phyloP scores from a whole-genome alignment of 1,284 basidiomycete genomes.

The Rhodotorula sp. region DNA sequence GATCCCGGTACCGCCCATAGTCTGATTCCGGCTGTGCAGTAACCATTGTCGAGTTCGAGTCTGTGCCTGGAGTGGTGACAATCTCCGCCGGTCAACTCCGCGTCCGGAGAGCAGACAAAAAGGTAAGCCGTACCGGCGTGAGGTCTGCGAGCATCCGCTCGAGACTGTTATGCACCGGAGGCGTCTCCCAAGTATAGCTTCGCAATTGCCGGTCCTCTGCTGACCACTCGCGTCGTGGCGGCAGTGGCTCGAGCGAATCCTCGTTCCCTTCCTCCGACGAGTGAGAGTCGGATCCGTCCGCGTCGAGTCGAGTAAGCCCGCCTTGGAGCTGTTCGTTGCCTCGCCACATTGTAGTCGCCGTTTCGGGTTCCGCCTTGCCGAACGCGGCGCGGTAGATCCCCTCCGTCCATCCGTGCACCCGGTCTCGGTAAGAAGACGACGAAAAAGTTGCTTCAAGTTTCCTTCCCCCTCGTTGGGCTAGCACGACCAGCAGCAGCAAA shows the following conservation, averaged over 20 bases:
- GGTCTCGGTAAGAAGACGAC: no score
- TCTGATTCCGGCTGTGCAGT: background rate
- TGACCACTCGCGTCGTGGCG: background rate
- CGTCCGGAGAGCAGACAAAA: background rate
- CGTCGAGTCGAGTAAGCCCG: background rate
- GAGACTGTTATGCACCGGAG: conserved; percentile 21
- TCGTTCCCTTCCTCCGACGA: no score
- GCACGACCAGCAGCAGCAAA: no score
- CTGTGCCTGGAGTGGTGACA: conserved; percentile 3
- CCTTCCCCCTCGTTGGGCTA: no score
- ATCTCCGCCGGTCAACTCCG: background rate
- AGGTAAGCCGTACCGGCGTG: conserved; percentile 4
- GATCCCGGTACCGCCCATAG: conserved; percentile 14
- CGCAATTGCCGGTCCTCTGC: conserved; percentile 23
- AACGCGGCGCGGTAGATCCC: no score
- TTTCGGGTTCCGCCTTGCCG: no score
- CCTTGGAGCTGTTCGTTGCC: no score
- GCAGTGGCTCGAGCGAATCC: background rate
- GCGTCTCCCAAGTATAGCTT: conserved; percentile 24
- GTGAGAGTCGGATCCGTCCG: background rate
- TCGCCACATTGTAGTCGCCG: no score
- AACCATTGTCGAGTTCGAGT: conserved; percentile 15
- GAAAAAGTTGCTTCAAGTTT: no score
- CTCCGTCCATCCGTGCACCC: no score
- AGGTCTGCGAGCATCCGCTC: conserved; percentile 3